These are phyloP conservation scores for Cryphonectria naterciae DNA, from an alignment of 2,329 filamentous ascomycete genomes.

Conservation along the genomic window DNA sequence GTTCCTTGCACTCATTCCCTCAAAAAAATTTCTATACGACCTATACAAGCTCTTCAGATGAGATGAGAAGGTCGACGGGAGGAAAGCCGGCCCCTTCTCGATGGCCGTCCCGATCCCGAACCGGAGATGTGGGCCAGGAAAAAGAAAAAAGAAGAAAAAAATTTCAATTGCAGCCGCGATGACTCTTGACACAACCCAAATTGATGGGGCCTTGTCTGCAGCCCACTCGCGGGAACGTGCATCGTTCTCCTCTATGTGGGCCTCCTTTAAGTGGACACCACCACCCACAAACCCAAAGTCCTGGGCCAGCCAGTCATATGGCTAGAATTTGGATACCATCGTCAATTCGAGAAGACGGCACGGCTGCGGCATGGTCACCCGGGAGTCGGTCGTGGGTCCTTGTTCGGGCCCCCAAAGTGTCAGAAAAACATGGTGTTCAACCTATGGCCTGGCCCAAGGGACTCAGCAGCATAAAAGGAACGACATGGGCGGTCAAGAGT, in stretches of 20 bases:
- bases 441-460: neutral
- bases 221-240: constrained; percentile 17
- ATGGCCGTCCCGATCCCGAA: neutral
- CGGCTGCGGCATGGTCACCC: constrained; percentile 7
- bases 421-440: neutral
- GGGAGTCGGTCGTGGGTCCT: constrained; percentile 18
- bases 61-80: neutral
- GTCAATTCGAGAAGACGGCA: neutral
- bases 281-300: neutral
- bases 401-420: neutral
- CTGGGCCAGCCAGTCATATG: constrained; percentile 7
- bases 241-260: neutral
- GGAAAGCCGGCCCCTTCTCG: neutral
- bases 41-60: too few relatives aligned
- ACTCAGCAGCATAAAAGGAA: constrained; percentile 1
- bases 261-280: neutral
- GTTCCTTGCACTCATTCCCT: neutral
- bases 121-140: constrained; percentile 7
- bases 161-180: neutral
- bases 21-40: neutral
- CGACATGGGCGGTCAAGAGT: neutral
- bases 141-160: neutral
- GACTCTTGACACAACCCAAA: constrained; percentile 8
- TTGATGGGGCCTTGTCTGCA: constrained; percentile 14
- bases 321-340: neutral